phyloP scores from a whole-genome alignment of 2,329 filamentous ascomycete species.

The Aspergillus novoparasiticus region DNA sequence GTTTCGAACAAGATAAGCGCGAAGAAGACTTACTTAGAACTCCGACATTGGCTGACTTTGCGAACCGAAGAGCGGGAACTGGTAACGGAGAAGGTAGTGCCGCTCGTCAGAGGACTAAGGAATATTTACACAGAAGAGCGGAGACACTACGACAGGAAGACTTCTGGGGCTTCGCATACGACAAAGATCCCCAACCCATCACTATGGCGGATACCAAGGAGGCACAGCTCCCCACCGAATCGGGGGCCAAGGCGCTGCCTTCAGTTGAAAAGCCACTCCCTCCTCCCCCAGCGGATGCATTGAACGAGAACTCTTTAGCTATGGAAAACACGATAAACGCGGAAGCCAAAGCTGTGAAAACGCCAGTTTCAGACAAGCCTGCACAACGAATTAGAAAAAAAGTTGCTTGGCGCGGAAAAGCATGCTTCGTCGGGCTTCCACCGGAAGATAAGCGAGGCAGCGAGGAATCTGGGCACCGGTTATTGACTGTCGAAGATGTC shows the following conservation, averaged over 20 bases:
- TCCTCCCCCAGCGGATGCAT: constrained; percentile 33
- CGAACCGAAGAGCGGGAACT: constrained; percentile 26
- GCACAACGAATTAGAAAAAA: constrained; percentile 62
- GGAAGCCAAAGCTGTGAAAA: constrained; percentile 17
- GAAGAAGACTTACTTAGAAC: constrained; percentile 45
- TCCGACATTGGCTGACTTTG: constrained; percentile 42
- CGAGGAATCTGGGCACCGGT: constrained; percentile 36
- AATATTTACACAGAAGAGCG: constrained; percentile 39
- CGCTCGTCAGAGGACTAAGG: constrained; percentile 33
- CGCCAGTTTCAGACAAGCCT: constrained; percentile 19
- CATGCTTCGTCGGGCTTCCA: constrained; percentile 70
- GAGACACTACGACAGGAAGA: constrained; percentile 48
- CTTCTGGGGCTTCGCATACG: constrained; percentile 49
- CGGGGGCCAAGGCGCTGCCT: constrained; percentile 24
- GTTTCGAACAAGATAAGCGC: constrained; percentile 41
- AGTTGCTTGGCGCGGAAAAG: constrained; percentile 74
- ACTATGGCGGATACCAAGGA: constrained; percentile 38
- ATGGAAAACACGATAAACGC: constrained; percentile 15
- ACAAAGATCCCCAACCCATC: constrained; percentile 37
- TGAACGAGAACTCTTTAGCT: constrained; percentile 10
- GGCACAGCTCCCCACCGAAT: constrained; percentile 22
- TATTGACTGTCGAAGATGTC: constrained; percentile 45
- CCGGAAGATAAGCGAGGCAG: constrained; percentile 67
- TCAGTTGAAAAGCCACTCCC: constrained; percentile 46
- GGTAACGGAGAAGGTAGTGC: constrained; percentile 21